A percentile compares a stretch with the other conserved stretches of the same genome.
Conservation (phyloP, 2,329 filamentous ascomycete genomes). For the Penicillium expansum region DNA sequence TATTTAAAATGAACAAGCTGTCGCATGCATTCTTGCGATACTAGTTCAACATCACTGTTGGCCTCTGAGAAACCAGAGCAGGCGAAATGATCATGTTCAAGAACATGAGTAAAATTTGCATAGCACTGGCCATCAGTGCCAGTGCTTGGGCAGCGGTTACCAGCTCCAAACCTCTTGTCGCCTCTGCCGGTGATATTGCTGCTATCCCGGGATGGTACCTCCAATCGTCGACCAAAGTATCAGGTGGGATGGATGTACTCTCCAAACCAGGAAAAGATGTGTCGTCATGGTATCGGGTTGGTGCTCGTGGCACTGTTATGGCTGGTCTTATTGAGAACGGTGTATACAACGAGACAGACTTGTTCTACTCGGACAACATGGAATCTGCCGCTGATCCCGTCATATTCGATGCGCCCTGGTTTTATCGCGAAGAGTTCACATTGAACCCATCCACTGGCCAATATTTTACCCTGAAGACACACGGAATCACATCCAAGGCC, state of each 20-base stretch:
- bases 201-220: conserved; percentile 49
- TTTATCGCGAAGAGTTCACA: conserved; percentile 56
- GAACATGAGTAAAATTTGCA: background rate
- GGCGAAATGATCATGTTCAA: background rate
- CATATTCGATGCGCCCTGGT: conserved; percentile 55
- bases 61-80: background rate
- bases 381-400: conserved; percentile 44
- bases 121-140: conserved; percentile 1
- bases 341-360: conserved; percentile 51
- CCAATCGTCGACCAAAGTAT: conserved; percentile 44
- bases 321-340: conserved; percentile 54
- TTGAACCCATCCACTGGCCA: conserved; percentile 35
- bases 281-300: conserved; percentile 52
- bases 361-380: conserved; percentile 58
- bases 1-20: background rate
- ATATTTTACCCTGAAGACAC: conserved; percentile 55
- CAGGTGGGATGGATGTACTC: conserved; percentile 38
- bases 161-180: conserved; percentile 15
- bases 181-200: conserved; percentile 24
- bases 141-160: background rate
- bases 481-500: conserved; percentile 60
- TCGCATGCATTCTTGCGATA: background rate
- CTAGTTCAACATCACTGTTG: background rate
- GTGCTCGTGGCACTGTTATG: conserved; percentile 56
- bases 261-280: conserved; percentile 48